Evolutionary conservation across 139 green algal species (phyloP), one percentile per base, ranked within the genome.

Genomic region (Closterium sp.): DNA sequence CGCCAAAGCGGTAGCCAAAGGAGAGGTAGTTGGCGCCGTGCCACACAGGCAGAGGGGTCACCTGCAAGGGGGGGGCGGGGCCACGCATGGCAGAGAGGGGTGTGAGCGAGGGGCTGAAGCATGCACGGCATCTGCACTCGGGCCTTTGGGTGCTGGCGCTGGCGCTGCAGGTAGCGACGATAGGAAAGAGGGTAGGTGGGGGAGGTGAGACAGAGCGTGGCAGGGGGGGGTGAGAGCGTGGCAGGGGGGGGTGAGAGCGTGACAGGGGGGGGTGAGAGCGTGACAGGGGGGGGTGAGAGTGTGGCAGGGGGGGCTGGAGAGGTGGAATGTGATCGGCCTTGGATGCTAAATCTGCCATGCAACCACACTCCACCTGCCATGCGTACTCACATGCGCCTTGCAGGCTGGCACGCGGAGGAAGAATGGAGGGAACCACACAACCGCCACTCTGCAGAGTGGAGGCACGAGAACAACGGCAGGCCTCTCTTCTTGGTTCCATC

Each of bases 21-120:
- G 91, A 94, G 13, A 89, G 31, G 87, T 94, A 94, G 17, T 42
- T 45, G 21, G 28, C 22, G 31, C 91, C 91, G 30, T 94, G 91
- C 86, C 86, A 94, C 42, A 94, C 91, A 22, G 91, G 91, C 10
- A 94, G 91, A 17, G 91, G 91, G 21, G 91, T 94, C 21, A 94
- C 62, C 91, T 94, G 86, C 22, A n/a, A n/a, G 9, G 24, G 7
- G 6, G 87, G 28, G 87, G 28, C 13, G 50, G 50, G 17, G 50
- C 10, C 50, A 24, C 50, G 50, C 28, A 89, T 31, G 30, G 87
- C 19, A 50, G 32, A 22, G 3, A 2, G 87, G 87, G 21, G 2
- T 32, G 84, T 30, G 84, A 31, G 84, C 87, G n/a, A 90, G 24
- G 24, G 73, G 27, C 73, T 86, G 24, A 86, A 5, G 24, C 86